Conservation (phyloP, 192 early-diverging fungal species). For the Blastocladiella britannica region DNA sequence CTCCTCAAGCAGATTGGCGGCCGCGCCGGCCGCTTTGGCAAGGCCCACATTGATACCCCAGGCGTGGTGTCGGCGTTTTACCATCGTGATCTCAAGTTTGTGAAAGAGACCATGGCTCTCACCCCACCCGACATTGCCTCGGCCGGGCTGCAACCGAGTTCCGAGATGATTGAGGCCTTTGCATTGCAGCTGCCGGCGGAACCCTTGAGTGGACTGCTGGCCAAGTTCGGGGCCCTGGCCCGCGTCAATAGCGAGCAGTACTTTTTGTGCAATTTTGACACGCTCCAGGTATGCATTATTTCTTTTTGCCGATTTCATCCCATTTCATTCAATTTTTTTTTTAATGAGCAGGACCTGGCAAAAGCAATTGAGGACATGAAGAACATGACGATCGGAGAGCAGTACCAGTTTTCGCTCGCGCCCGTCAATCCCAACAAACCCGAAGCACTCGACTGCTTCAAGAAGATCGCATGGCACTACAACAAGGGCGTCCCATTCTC, state of each 20-base stretch:
- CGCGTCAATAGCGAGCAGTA: conserved; percentile 35
- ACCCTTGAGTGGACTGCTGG: conserved; percentile 38
- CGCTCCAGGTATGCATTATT: conserved; percentile 25
- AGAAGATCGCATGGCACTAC: conserved; percentile 7
- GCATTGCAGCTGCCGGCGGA: conserved; percentile 40
- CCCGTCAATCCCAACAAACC: conserved; percentile 28
- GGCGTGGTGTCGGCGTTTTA: conserved; percentile 53
- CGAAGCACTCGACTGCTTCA: background rate
- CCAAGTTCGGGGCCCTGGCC: conserved; percentile 50
- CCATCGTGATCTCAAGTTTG: conserved; percentile 8
- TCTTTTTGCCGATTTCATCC: background rate
- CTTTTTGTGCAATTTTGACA: conserved; percentile 52
- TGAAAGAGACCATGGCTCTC: conserved; percentile 7
- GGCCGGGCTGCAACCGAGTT: conserved; percentile 51
- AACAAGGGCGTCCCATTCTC: no score
- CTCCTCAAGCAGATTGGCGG: conserved; percentile 88
- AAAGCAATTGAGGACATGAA: conserved; percentile 33
- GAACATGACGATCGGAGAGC: conserved; percentile 40
- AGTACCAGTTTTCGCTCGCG: conserved; percentile 44
- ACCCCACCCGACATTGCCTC: conserved; percentile 6
- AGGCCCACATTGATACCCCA: conserved; percentile 28
- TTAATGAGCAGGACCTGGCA: conserved; percentile 34
- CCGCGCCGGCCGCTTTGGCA: conserved; percentile 66
- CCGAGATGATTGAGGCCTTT: conserved; percentile 61
- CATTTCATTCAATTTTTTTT: no score